Base-by-base conservation (phyloP, 2,329 filamentous ascomycete species). In the Penicillium brasilianum region DNA sequence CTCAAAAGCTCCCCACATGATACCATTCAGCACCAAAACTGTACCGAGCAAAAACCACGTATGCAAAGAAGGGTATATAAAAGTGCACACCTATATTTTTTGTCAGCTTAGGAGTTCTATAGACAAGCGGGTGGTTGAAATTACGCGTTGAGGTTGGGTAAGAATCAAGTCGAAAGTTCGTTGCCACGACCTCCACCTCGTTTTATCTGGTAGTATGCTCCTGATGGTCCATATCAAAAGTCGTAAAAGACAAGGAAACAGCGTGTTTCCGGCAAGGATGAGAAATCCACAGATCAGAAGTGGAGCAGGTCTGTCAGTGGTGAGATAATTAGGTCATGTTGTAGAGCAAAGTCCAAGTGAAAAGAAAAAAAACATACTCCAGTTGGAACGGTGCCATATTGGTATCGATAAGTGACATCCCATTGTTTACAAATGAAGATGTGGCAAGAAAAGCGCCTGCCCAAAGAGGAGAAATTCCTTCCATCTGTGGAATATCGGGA, bases 1-100 rank as follows among this genome's bases (percentile, higher is more conserved):
- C 72, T 89, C 87, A 63, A 90, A 90, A 0, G 83, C 83, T 0
- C 84, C 79, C 88, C 88, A 90, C 66, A 90, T 87, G n/a, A 86
- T 82, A 0, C 83, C 80, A 60, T 90, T 89, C 16, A 90, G 82
- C 7, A 83, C 66, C 3, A 88, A 68, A 5, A 90, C 80, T 63
- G 88, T 86, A 53, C 83, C 84, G 8, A 89, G 73, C 0, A 91
- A 79, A 79, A 87, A 90, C 84, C 87, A 90, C 0, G 88, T 90
- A 52, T 85, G 84, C 0, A 82, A 79, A 3, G 82, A 79, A 0
- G 88, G 87, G 65, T 90, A 91, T 1, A 91, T 76, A 22, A 74
- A 72, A 3, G 72, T 71, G 55, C 74, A 76, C 0, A 74, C 66
- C 70, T 74, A 9, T 10, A 2, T 1, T 13, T 2, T 0, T 3